Evolutionary conservation across 345 rosid species (phyloP).

Genomic region (Mallotus nudiflorus): DNA sequence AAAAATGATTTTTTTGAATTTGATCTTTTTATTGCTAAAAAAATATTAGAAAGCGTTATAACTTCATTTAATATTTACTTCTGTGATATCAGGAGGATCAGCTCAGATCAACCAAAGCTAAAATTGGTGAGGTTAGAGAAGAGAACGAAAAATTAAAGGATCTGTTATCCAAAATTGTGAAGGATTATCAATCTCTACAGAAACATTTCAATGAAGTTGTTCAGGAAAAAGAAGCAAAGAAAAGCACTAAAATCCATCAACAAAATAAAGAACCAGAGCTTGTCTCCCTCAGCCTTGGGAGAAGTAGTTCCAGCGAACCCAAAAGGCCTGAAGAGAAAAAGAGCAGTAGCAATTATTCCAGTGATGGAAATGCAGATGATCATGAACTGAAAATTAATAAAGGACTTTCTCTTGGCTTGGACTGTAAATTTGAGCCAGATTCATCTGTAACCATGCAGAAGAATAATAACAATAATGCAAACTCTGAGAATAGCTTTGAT

Average conservation of each 20-base stretch:
- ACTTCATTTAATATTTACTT: too few relatives aligned
- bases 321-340: constrained; percentile 45
- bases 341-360: constrained; percentile 24
- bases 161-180: constrained; percentile 51
- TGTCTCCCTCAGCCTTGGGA: constrained; percentile 77
- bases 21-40: too few relatives aligned
- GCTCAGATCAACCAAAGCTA: constrained; percentile 57
- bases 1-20: too few relatives aligned
- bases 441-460: not conserved
- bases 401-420: constrained; percentile 52
- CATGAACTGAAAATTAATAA: constrained; percentile 44
- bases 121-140: constrained; percentile 70
- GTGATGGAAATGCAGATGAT: constrained; percentile 14
- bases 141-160: constrained; percentile 62
- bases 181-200: constrained; percentile 64
- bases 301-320: constrained; percentile 31
- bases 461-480: constrained; percentile 17
- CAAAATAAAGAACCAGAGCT: constrained; percentile 43
- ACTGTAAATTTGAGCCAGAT: constrained; percentile 24
- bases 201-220: constrained; percentile 50
- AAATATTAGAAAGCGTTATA: too few relatives aligned
- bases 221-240: constrained; percentile 37
- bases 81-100: constrained; percentile 22
- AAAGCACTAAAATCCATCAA: constrained; percentile 16
- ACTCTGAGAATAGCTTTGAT: constrained; percentile 34